These are phyloP conservation scores for Ogataea methylovora DNA, from an alignment of 805 yeast genomes.

Conservation along the genomic window DNA sequence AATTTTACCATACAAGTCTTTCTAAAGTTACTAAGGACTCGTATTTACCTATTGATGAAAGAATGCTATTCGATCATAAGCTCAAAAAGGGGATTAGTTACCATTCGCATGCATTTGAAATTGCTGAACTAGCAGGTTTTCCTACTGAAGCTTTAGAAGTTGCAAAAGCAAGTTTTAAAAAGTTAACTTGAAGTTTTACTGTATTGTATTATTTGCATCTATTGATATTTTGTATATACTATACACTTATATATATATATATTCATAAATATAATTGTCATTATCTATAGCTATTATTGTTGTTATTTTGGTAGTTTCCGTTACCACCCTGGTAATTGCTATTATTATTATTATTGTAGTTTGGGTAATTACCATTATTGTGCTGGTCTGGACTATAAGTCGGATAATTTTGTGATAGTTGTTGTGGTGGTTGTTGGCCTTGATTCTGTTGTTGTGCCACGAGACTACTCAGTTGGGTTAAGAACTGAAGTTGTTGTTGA, in stretches of 20 bases:
- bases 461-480: conserved; percentile 7
- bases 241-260: not conserved
- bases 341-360: conserved; percentile 1
- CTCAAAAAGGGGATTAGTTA: conserved; percentile 61
- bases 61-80: conserved; percentile 44
- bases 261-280: not conserved
- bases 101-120: conserved; percentile 68
- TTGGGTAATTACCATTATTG: not conserved
- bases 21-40: not conserved
- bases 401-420: conserved; percentile 2
- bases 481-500: conserved; percentile 7
- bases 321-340: conserved; percentile 6
- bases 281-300: conserved; percentile 5
- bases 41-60: conserved; percentile 19
- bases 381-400: not conserved
- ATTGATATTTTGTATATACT: too few species aligned
- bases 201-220: too few species aligned
- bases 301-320: conserved; percentile 20
- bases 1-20: conserved; percentile 17
- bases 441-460: conserved; percentile 12
- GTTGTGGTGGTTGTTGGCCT: conserved; percentile 3
- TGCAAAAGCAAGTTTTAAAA: conserved; percentile 34
- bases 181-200: conserved; percentile 2
- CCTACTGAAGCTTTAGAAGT: conserved; percentile 49
- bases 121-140: conserved; percentile 75